Evolutionary conservation across 2,329 filamentous ascomycete genomes (phyloP).

Genomic region (Hyphodiscus sp.): DNA sequence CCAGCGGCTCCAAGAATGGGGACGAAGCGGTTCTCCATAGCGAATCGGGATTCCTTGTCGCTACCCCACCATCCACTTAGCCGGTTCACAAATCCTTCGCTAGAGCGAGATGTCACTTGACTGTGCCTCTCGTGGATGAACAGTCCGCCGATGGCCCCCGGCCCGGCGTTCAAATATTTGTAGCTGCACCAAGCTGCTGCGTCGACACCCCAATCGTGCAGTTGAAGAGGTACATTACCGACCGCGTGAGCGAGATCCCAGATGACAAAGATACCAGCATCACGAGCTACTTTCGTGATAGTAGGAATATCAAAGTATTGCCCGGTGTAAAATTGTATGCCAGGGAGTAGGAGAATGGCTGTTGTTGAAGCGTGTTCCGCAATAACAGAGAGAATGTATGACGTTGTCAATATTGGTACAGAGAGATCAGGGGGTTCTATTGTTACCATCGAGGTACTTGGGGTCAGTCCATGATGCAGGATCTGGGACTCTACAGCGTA

Average conservation of each 20-base stretch:
- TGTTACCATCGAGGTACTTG: slow-evolving; percentile 59
- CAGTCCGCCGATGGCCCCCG: slow-evolving; percentile 65
- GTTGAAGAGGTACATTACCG: slow-evolving; percentile 64
- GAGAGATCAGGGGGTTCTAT: slow-evolving; percentile 49
- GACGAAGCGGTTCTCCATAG: slow-evolving; percentile 69
- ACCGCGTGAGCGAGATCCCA: slow-evolving; percentile 79
- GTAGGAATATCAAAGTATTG: slow-evolving; percentile 68
- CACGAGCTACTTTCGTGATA: slow-evolving; percentile 66
- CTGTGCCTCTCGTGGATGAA: slow-evolving; percentile 59
- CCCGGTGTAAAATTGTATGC: slow-evolving; percentile 76
- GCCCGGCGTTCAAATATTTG: slow-evolving; percentile 75
- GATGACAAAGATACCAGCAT: slow-evolving; percentile 60
- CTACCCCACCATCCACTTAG: slow-evolving; percentile 80
- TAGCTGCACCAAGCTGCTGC: slow-evolving; percentile 77
- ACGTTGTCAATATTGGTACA: slow-evolving; percentile 53
- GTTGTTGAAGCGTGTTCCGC: slow-evolving; percentile 58
- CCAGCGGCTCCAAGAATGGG: slow-evolving; percentile 68
- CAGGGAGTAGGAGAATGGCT: slow-evolving; percentile 67
- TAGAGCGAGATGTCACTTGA: slow-evolving; percentile 11
- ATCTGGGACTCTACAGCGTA: slow-evolving; percentile 75
- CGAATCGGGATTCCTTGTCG: slow-evolving; percentile 61
- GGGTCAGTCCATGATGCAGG: slow-evolving; percentile 56
- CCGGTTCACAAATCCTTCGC: slow-evolving; percentile 39
- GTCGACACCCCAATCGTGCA: slow-evolving; percentile 76
- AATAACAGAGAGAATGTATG: slow-evolving; percentile 62